Base-by-base conservation (phyloP, 306 rosid species). In the Crotalaria pallida region DNA sequence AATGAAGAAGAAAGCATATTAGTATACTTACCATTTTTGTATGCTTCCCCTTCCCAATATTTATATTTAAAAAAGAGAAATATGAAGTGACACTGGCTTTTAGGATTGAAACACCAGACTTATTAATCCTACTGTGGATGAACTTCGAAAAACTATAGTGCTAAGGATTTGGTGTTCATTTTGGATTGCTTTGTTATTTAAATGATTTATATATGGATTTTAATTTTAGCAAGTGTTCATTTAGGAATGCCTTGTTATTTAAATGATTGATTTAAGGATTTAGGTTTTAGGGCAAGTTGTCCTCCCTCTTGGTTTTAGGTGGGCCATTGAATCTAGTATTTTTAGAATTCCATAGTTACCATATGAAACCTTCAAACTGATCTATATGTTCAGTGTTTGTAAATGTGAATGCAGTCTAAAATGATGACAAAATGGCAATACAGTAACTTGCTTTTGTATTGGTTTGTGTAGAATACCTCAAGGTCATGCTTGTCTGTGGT, bases 351-450 rank as follows among this genome's bases (percentile, higher is more conserved):
- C n/a, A n/a, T n/a, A n/a, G n/a, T n/a, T n/a, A n/a, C n/a, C n/a
- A n/a, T n/a, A n/a, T n/a, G 29, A 50, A 27, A 19, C 71, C 67
- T 79, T 79, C 36, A 58, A 67, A 55, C 24, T 73, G 17, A 19
- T 19, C 10, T 44, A 6, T 10, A 58, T 65, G 38, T 68, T 52
- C 10, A 21, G 19, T 43, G 16, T 50, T 40, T 13, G 15, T 36
- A 15, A 24, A 45, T 53, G 29, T 3, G n/a, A n/a, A n/a, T 0
- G 1, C 18, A 11, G 22, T 18, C 63, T 60, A 67, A 62, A 64
- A 72, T 3, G 34, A n/a, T n/a, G n/a, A n/a, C n/a, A n/a, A n/a
- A n/a, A 17, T 71, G 67, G 58, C 17, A 50, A 44, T 27, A n/a
- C 6, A 47, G 52, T 94, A n/a, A n/a, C n/a, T n/a, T n/a, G n/a